Conservation (phyloP, 1,139 yeast species). For the Pichia terricola region DNA sequence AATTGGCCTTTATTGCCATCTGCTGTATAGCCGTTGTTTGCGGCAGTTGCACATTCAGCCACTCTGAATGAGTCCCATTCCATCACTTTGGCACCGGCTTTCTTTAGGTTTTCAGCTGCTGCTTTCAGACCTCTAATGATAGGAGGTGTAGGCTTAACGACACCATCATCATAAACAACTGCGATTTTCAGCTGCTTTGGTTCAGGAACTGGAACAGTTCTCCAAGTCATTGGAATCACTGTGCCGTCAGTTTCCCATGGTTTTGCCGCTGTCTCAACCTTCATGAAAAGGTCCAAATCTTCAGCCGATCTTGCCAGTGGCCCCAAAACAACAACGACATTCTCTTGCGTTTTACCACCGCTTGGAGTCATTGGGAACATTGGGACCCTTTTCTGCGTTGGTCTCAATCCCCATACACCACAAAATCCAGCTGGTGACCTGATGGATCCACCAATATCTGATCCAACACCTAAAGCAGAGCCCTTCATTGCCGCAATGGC, state of each 20-base stretch:
- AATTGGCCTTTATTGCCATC: constrained; percentile 49
- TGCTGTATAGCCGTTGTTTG: constrained; percentile 37
- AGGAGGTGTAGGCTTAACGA: constrained; percentile 54
- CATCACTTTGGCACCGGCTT: constrained; percentile 51
- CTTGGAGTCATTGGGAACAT: constrained; percentile 41
- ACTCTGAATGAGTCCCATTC: constrained; percentile 45
- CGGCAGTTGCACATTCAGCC: constrained; percentile 38
- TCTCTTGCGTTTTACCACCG: constrained; percentile 14
- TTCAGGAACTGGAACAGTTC: constrained; percentile 33
- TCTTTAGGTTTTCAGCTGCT: constrained; percentile 36
- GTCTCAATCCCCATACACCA: constrained; percentile 31
- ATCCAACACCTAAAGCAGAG: constrained; percentile 54
- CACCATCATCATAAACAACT: constrained; percentile 35
- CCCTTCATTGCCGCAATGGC: constrained; percentile 57
- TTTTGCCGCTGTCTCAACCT: constrained; percentile 41
- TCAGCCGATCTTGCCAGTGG: constrained; percentile 31
- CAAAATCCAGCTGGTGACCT: constrained; percentile 32
- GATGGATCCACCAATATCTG: constrained; percentile 38
- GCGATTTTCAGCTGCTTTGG: constrained; percentile 38
- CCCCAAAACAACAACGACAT: constrained; percentile 17
- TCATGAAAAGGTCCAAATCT: constrained; percentile 43
- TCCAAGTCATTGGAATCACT: constrained; percentile 54
- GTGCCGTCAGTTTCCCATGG: constrained; percentile 63
- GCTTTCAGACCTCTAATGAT: constrained; percentile 42
- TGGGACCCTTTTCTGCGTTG: constrained; percentile 29